Base-by-base conservation (phyloP, 2,329 filamentous ascomycete species). In the Curvularia lunata region DNA sequence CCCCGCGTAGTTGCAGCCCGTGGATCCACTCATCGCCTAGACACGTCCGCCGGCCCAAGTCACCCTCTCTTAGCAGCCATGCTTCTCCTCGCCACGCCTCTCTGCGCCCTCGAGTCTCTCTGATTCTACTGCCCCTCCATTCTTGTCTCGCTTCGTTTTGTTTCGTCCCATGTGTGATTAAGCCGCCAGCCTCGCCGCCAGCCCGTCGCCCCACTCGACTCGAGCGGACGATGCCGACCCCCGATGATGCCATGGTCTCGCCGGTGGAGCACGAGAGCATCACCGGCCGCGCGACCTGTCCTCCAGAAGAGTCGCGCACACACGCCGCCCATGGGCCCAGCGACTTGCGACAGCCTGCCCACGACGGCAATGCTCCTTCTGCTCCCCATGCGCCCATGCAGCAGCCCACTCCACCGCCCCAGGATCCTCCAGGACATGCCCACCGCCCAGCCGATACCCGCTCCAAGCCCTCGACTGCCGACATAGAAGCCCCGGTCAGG, bases 191-290 rank as follows among this genome's bases (percentile, higher is more conserved):
- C 50, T 61, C 58, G 58, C 56, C 63, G 65, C 68, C 64, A 69
- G 55, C 66, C 69, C 71, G 68, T 70, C 72, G 48, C 51, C 48
- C 73, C 52, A 55, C 51, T 58, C 55, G 48, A 59, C 51, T 58
- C 55, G 48, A 59, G 48, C 59, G 61, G 65, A 78, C 74, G 75
- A 84, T 84, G 82, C 82, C 82, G 69, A 83, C 81, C 75, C 77
- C 78, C 72, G 73, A 76, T 75, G 72, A 76, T 75, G 70, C 66
- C 54, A 73, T 79, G 67, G 74, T 75, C 67, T 75, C 76, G 67
- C 77, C 68, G 40, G 60, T 63, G 55, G 70, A 79, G 79, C 75
- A 75, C 72, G 72, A 78, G 62, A 65, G 78, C 68, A 74, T 78
- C 66, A 76, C 79, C 64, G 72, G 75, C 69, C 82, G 77, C 69